A percentile compares a stretch with the other conserved stretches of the same genome.
Evolutionary conservation across 1,284 basidiomycete species (phyloP).

Genomic region (Moesziomyces globuligerus): DNA sequence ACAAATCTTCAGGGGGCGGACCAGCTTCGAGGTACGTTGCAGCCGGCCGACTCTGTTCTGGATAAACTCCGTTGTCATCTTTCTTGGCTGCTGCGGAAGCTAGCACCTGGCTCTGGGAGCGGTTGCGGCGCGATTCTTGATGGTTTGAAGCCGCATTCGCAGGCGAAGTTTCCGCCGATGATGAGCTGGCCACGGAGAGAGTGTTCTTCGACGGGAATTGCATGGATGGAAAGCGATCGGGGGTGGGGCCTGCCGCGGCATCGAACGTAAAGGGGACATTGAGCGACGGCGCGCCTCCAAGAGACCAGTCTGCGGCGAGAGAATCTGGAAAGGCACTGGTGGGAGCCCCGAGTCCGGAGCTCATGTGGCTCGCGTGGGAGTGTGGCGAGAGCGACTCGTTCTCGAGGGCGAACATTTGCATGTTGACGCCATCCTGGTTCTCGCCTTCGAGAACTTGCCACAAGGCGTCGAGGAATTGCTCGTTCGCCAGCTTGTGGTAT

Average conservation of each 20-base stretch:
- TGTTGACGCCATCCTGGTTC: slow-evolving; percentile 44
- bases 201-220: slow-evolving; percentile 26
- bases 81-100: slow-evolving; percentile 7
- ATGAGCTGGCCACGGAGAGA: slow-evolving; percentile 34
- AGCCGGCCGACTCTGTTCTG: slow-evolving; percentile 24
- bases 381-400: slow-evolving; percentile 40
- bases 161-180: slow-evolving; percentile 43
- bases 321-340: slow-evolving; percentile 25
- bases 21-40: slow-evolving; percentile 31
- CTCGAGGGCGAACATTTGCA: slow-evolving; percentile 50
- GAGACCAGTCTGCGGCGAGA: slow-evolving; percentile 37
- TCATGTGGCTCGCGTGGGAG: slow-evolving; percentile 26
- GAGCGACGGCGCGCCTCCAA: slow-evolving; percentile 37
- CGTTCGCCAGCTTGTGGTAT: slow-evolving; percentile 51
- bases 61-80: background rate
- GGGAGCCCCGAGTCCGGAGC: slow-evolving; percentile 23
- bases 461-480: slow-evolving; percentile 48
- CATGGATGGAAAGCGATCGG: slow-evolving; percentile 32
- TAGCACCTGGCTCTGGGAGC: slow-evolving; percentile 15
- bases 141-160: slow-evolving; percentile 7
- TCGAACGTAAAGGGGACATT: slow-evolving; percentile 48
- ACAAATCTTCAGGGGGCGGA: slow-evolving; percentile 37
- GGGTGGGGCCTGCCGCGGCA: slow-evolving; percentile 27
- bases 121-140: slow-evolving; percentile 5
- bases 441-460: slow-evolving; percentile 51